Evolutionary conservation across 164 flowering plant genomes (phyloP).

Genomic region (Vitis rupestris): DNA sequence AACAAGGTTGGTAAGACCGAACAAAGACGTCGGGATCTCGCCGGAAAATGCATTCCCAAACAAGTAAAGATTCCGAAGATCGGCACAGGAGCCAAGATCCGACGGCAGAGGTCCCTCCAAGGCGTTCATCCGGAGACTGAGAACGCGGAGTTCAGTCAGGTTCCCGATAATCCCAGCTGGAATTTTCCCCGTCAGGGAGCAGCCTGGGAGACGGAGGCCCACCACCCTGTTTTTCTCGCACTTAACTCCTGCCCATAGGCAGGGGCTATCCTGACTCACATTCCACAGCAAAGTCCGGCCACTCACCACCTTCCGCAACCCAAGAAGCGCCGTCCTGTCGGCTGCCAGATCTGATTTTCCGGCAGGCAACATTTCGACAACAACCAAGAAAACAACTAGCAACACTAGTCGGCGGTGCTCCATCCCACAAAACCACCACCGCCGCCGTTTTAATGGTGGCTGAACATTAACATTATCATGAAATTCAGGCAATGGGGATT

Average conservation of each 20-base stretch:
- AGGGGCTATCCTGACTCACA: conserved; percentile 26
- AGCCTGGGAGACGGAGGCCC: conserved; percentile 67
- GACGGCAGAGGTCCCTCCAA: conserved; percentile 62
- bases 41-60: conserved; percentile 73
- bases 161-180: conserved; percentile 56
- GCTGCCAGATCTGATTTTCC: conserved; percentile 47
- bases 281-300: conserved; percentile 70
- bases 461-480: no score
- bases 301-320: conserved; percentile 61
- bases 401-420: no score
- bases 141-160: conserved; percentile 52
- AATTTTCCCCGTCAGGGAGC: conserved; percentile 49
- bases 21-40: conserved; percentile 51
- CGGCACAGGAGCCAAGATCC: conserved; percentile 49
- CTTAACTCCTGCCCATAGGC: conserved; percentile 60
- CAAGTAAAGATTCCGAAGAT: conserved; percentile 61
- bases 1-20: conserved; percentile 45
- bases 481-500: no score
- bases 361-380: conserved; percentile 19
- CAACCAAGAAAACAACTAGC: conserved; percentile 2
- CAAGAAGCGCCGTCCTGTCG: conserved; percentile 58
- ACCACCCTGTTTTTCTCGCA: conserved; percentile 52
- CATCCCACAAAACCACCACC: no score
- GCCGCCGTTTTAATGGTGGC: no score
- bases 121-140: conserved; percentile 71